Evolutionary conservation across 352 stramenopile species (phyloP).

Genomic region (Phytophthora megakarya): DNA sequence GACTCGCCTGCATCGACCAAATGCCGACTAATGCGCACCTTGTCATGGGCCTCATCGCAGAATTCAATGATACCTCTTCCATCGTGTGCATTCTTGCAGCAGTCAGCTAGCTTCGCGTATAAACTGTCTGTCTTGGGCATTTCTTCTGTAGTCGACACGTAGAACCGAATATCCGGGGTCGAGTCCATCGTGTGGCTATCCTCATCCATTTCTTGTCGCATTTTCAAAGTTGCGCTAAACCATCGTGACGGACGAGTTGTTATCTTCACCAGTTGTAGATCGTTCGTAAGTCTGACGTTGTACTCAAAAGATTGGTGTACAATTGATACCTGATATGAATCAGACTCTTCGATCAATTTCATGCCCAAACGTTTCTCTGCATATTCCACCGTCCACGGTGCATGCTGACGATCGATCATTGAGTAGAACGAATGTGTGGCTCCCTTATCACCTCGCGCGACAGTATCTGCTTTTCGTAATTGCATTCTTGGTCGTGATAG

Average conservation of each 20-base stretch:
- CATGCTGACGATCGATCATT: conserved; percentile 49
- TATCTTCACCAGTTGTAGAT: conserved; percentile 64
- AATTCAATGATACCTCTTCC: conserved; percentile 68
- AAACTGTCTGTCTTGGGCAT: conserved; percentile 54
- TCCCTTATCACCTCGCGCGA: conserved; percentile 59
- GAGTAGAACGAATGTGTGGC: conserved; percentile 83
- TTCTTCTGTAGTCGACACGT: conserved; percentile 73
- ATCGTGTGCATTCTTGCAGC: conserved; percentile 40
- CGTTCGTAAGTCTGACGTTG: conserved; percentile 57
- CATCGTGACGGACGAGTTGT: conserved; percentile 67
- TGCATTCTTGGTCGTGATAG: conserved; percentile 25
- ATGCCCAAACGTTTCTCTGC: conserved; percentile 48
- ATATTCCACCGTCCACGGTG: conserved; percentile 46
- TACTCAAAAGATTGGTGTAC: conserved; percentile 66
- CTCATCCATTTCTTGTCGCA: conserved; percentile 78
- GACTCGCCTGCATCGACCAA: conserved; percentile 52
- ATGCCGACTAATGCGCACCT: conserved; percentile 57
- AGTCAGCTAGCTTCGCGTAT: conserved; percentile 37
- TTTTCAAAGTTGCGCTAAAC: conserved; percentile 84
- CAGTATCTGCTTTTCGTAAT: conserved; percentile 45
- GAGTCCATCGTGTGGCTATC: conserved; percentile 62
- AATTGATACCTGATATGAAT: conserved; percentile 73
- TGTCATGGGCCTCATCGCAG: conserved; percentile 41
- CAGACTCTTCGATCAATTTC: conserved; percentile 33
- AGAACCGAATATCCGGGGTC: conserved; percentile 76